Conservation (phyloP, 768 basidiomycete genomes). For the Kwoniella bestiolae region DNA sequence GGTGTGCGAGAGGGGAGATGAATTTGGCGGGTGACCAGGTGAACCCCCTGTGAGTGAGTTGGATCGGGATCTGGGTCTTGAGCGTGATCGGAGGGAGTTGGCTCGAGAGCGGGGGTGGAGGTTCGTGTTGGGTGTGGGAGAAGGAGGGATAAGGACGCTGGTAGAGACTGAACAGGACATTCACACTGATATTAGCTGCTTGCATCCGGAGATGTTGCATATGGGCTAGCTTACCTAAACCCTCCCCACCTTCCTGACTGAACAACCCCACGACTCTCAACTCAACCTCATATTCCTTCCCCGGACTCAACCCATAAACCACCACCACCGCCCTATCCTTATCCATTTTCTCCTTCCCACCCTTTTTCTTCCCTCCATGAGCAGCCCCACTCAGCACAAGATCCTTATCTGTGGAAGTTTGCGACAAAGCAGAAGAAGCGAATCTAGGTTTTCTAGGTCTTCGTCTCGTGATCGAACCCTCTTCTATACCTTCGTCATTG, state of each 20-base stretch:
- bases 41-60: constrained; percentile 39
- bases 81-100: constrained; percentile 52
- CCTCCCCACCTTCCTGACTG: constrained; percentile 35
- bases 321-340: constrained; percentile 88
- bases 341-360: constrained; percentile 26
- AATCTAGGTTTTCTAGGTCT: constrained; percentile 44
- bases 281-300: constrained; percentile 87
- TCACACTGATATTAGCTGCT: no score
- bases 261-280: constrained; percentile 67
- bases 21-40: constrained; percentile 9
- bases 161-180: constrained; percentile 36
- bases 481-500: constrained; percentile 31
- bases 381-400: constrained; percentile 3
- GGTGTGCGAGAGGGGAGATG: constrained; percentile 16
- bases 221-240: constrained; percentile 30
- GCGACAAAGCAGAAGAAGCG: constrained; percentile 25
- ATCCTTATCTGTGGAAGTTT: constrained; percentile 12
- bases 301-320: constrained; percentile 84
- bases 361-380: constrained; percentile 14
- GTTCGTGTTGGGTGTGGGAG: constrained; percentile 22
- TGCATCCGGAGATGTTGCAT: no score
- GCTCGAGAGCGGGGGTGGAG: constrained; percentile 50
- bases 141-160: constrained; percentile 44
- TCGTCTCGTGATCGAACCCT: constrained; percentile 32
- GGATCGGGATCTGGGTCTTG: constrained; percentile 51